These are phyloP conservation scores for Quercus rubra DNA, from an alignment of 306 rosid genomes.

Conservation along the genomic window DNA sequence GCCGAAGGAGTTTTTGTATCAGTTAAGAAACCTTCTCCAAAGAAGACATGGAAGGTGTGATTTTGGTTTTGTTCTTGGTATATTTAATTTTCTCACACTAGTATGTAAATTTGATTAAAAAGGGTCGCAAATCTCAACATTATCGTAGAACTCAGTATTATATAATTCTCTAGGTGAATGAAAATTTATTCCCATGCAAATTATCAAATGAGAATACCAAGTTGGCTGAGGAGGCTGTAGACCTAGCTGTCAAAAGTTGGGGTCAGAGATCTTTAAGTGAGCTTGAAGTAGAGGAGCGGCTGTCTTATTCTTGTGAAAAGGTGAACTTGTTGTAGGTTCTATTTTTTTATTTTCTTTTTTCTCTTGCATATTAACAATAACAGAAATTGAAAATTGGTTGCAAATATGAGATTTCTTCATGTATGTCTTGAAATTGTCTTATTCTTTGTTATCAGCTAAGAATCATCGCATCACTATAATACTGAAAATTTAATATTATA, in stretches of 20 bases:
- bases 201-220: conserved; percentile 60
- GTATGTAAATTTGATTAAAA: conserved; percentile 6
- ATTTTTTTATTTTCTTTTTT: background rate
- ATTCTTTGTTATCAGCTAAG: conserved; percentile 11
- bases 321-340: conserved; percentile 32
- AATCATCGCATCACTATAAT: conserved; percentile 2
- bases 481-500: conserved; percentile 1
- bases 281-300: conserved; percentile 97
- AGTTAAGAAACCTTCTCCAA: conserved; percentile 79
- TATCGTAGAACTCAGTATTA: conserved; percentile 23
- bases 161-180: conserved; percentile 62
- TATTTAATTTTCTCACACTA: conserved; percentile 1
- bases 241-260: conserved; percentile 83
- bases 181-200: conserved; percentile 82
- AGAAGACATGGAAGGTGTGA: conserved; percentile 82
- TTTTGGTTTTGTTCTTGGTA: conserved; percentile 13
- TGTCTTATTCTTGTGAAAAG: conserved; percentile 92
- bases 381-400: background rate
- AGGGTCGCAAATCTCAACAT: background rate
- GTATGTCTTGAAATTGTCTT: background rate
- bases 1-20: conserved; percentile 75
- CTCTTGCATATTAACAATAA: background rate
- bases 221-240: conserved; percentile 72
- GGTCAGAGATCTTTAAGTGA: conserved; percentile 84
- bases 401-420: background rate